Percentiles rank a stretch among this genome's conserved stretches.
phyloP scores from a whole-genome alignment of 306 rosid genomes.

The Begonia loranthoides region DNA sequence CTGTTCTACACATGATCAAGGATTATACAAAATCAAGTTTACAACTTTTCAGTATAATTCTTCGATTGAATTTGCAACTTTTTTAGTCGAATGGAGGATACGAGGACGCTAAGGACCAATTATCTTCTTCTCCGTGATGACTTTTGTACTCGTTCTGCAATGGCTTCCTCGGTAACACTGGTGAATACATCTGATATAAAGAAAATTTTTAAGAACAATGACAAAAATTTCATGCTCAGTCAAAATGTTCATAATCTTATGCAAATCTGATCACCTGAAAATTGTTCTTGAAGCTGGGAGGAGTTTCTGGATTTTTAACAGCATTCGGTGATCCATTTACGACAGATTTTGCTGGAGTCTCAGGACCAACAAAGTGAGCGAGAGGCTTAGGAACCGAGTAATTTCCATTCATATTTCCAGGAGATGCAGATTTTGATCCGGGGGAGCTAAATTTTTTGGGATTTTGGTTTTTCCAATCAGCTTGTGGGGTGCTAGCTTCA shows the following conservation, averaged over 20 bases:
- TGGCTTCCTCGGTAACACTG: slow-evolving; percentile 38
- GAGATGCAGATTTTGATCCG: slow-evolving; percentile 24
- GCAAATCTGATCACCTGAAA: slow-evolving; percentile 31
- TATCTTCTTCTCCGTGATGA: slow-evolving; percentile 71
- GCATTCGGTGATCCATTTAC: slow-evolving; percentile 26
- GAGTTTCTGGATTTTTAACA: slow-evolving; percentile 32
- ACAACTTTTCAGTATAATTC: not conserved
- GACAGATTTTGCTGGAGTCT: slow-evolving; percentile 20
- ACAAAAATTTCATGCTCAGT: slow-evolving; percentile 3
- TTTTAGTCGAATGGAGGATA: slow-evolving; percentile 49
- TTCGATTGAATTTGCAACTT: too few relatives aligned
- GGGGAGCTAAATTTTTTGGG: slow-evolving; percentile 33
- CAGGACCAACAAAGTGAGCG: slow-evolving; percentile 25
- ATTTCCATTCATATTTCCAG: slow-evolving; percentile 34
- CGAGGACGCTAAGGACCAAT: slow-evolving; percentile 73
- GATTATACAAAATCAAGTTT: slow-evolving; percentile 14
- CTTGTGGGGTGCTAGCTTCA: slow-evolving; percentile 26
- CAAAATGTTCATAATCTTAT: slow-evolving; percentile 1
- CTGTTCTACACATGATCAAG: slow-evolving; percentile 44
- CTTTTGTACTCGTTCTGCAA: slow-evolving; percentile 39
- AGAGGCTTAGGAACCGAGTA: slow-evolving; percentile 11
- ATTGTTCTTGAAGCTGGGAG: slow-evolving; percentile 31
- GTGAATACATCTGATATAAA: slow-evolving; percentile 16
- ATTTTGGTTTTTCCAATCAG: slow-evolving; percentile 26
- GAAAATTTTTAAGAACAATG: not conserved